Percentiles rank a stretch among this genome's conserved stretches.
phyloP scores from a whole-genome alignment of 306 rosid genomes.

The Trichosanthes cucumerina region DNA sequence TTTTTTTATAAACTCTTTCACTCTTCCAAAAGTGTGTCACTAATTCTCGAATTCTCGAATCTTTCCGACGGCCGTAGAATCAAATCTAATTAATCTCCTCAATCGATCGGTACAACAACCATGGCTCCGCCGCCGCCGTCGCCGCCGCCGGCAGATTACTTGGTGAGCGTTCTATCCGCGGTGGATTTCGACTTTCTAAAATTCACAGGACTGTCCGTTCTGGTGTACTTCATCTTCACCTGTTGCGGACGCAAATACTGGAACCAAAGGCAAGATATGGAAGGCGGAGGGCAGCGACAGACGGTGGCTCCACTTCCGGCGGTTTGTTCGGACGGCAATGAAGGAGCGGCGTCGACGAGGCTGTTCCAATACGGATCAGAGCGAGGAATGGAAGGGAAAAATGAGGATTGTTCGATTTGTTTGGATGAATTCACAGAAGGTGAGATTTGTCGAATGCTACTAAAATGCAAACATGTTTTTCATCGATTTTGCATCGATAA shows the following conservation, averaged over 20 bases:
- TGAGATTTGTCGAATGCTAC: background rate
- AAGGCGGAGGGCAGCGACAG: background rate
- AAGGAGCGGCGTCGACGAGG: background rate
- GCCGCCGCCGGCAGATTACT: background rate
- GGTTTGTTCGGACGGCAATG: background rate
- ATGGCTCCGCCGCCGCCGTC: background rate
- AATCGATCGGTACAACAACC: background rate
- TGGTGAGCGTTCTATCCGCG: background rate
- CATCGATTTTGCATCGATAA: background rate
- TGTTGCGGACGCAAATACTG: background rate
- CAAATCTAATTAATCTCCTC: background rate
- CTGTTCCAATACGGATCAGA: slow-evolving; percentile 1
- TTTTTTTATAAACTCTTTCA: no score
- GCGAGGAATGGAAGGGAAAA: background rate
- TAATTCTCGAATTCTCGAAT: background rate
- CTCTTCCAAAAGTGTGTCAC: background rate
- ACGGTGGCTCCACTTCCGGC: background rate
- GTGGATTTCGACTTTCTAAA: background rate
- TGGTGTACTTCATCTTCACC: background rate
- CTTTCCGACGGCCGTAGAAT: background rate
- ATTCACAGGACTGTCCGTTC: background rate
- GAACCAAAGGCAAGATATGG: background rate
- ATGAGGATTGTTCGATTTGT: background rate
- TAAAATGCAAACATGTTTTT: background rate
- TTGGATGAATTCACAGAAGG: background rate